Base-by-base conservation (phyloP, 148 eudicot genomes). In the Chenopodium suecicum region DNA sequence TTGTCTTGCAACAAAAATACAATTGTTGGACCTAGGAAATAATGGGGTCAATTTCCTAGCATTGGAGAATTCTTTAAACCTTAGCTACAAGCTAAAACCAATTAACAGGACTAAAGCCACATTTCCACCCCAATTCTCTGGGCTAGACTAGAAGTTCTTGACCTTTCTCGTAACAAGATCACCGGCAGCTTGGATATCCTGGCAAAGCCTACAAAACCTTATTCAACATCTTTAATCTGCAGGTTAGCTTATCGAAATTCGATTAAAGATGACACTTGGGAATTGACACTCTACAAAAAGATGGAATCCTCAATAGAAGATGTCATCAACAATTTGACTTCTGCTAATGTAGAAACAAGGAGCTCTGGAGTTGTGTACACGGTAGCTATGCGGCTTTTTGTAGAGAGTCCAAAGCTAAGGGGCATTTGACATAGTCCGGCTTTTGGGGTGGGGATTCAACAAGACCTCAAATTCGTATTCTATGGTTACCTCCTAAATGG, bases 331-430 rank as follows among this genome's bases (percentile, higher is more conserved):
- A 23, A 23, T 23, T 83, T 94, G 56, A 90, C 89, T 46, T 97
- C 98, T 2, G 86, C 91, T 7, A 92, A 94, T 79, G 98, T 97
- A 13, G 99, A 98, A 7, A 97, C 98, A 0, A 98, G 99, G 25
- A 94, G 98, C 89, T 97, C 99, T 8, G 99, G 99, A 8, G 98
- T 97, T 13, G 98, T 97, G 27, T 97, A 97, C 82, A 92, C 86
- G 83, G 94, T 94, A 22, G 87, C 85, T 66, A 83, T 91, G 85
- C 90, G 32, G 32, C 32, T 31, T 31, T 31, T 31, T 31, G 32
- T 31, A 31, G 32, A 31, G 32, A 31, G 2, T 31, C 32, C 32
- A 1, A 2, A 31, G 32, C 91, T 5, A 91, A 0, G 99, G 94
- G 12, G 89, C 98, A 8, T 97, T 94, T 82, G 94, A 96, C 79